Base-by-base conservation (phyloP, 1,139 yeast species). In the Zygosaccharomyces sapae region DNA sequence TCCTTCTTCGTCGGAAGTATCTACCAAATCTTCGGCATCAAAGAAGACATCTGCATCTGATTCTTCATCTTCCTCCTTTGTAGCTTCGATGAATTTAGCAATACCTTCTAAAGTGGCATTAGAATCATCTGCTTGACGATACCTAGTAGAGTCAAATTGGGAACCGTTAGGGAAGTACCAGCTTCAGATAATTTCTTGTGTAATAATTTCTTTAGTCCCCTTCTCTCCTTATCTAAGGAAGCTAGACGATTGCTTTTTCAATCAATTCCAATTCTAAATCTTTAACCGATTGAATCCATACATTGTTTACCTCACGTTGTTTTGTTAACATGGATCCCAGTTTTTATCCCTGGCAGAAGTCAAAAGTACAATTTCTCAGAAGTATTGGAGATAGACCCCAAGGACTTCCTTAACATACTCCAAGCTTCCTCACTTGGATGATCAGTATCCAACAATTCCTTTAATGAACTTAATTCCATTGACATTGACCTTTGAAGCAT, bases 231-330 rank as follows among this genome's bases (percentile, higher is more conserved):
- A 52, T 85, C 88, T 50, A 82, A 80, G 39, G 76, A 79, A 33
- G 81, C 82, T 51, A 90, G 74, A 58, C 85, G 83, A 9, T 77
- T 78, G 61, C 87, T 95, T 52, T 81, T 52, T 77, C 78, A 41
- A 82, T 80, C 55, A 88, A 81, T 64, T 92, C 97, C 34, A 78
- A 70, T 66, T 94, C 97, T 49, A 92, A 70, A 51, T 86, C 90
- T 49, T 83, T 84, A 52, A 92, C 85, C 3, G 95, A 87, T 55
- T 79, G 80, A 57, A 90, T 96, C 99, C 99, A 92, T 42, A 90
- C 75, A 42, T 82, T 77, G 61, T 90, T 89, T 45, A 89, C 80
- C 62, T 87, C 92, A 39, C 79, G 76, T 58, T 90, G 95, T 55
- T 90, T 80, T 46, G 83, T 85, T 45, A 86, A 71, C 54, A 73